Conservation (phyloP, 495 filamentous ascomycete genomes). For the Tetracladium setigerum region DNA sequence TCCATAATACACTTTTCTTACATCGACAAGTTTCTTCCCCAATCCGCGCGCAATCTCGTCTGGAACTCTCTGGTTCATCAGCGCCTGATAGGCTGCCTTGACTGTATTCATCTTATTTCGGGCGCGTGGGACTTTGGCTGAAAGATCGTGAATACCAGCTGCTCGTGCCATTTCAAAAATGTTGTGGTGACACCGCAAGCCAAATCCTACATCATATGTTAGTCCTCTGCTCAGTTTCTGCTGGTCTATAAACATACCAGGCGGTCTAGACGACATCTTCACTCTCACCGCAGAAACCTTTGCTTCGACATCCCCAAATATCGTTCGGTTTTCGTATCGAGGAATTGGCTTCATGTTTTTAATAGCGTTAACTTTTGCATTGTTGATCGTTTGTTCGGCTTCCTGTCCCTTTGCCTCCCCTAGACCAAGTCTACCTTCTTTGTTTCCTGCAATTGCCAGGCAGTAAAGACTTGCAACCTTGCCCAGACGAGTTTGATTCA, state of each 20-base stretch:
- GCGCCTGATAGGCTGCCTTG: conserved; percentile 78
- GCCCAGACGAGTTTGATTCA: conserved; percentile 93
- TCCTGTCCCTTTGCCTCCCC: conserved; percentile 86
- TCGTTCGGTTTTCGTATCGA: conserved; percentile 85
- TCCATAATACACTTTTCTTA: conserved; percentile 94
- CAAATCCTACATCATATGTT: conserved; percentile 58
- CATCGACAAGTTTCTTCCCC: conserved; percentile 92
- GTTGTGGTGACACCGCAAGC: conserved; percentile 78
- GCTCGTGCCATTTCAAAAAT: conserved; percentile 88
- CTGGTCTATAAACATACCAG: conserved; percentile 54
- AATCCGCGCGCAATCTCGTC: conserved; percentile 80
- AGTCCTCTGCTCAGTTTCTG: conserved; percentile 2
- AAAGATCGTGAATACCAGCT: conserved; percentile 77
- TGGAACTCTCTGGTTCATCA: conserved; percentile 74
- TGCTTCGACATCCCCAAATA: conserved; percentile 73
- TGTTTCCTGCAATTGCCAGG: conserved; percentile 75
- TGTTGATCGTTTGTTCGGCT: conserved; percentile 46
- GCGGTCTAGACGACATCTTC: conserved; percentile 71
- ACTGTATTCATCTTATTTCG: conserved; percentile 95
- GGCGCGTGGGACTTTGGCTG: conserved; percentile 67
- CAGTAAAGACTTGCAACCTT: conserved; percentile 70
- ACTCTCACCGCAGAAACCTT: conserved; percentile 83
- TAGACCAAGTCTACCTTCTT: conserved; percentile 75
- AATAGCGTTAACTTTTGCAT: conserved; percentile 70
- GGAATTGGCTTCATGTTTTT: conserved; percentile 79